A percentile compares a stretch with the other conserved stretches of the same genome.
Conservation (phyloP, 2,329 filamentous ascomycete genomes). For the Scedosporium boydii region DNA sequence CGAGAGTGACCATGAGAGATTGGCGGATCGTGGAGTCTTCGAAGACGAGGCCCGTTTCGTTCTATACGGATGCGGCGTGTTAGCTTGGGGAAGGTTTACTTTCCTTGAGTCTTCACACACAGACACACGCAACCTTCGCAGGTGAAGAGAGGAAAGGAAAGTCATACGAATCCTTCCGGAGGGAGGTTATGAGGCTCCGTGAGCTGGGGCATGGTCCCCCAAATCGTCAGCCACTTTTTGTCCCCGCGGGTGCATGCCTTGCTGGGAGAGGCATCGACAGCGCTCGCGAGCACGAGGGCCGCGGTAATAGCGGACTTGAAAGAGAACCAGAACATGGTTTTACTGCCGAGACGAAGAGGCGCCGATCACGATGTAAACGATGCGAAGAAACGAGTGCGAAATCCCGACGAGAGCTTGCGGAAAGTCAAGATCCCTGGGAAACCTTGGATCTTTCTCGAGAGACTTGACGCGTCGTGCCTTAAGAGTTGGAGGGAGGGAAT, state of each 20-base stretch:
- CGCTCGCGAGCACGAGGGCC: background rate
- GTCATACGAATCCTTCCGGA: constrained; percentile 41
- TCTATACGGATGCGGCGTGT: constrained; percentile 24
- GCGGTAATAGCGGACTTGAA: background rate
- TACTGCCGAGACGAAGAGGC: too few species aligned
- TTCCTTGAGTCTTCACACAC: too few species aligned
- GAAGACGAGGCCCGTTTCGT: constrained; percentile 42
- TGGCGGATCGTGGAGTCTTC: constrained; percentile 51
- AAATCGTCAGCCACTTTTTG: constrained; percentile 50
- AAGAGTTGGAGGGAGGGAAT: too few species aligned
- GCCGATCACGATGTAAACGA: too few species aligned
- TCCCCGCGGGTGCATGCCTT: constrained; percentile 8
- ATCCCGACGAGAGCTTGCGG: too few species aligned
- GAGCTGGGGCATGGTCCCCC: constrained; percentile 54
- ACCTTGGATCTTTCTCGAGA: too few species aligned
- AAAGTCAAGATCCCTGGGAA: too few species aligned
- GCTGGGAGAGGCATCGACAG: background rate
- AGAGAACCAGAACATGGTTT: constrained; percentile 1
- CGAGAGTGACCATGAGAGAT: constrained; percentile 46
- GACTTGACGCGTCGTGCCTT: too few species aligned
- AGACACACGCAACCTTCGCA: background rate
- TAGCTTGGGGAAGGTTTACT: constrained; percentile 3
- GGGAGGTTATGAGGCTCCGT: constrained; percentile 51
- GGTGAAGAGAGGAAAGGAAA: background rate
- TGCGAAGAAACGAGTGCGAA: too few species aligned